Conservation (phyloP, 2,329 filamentous ascomycete species). For the Purpureocillium lavendulum region DNA sequence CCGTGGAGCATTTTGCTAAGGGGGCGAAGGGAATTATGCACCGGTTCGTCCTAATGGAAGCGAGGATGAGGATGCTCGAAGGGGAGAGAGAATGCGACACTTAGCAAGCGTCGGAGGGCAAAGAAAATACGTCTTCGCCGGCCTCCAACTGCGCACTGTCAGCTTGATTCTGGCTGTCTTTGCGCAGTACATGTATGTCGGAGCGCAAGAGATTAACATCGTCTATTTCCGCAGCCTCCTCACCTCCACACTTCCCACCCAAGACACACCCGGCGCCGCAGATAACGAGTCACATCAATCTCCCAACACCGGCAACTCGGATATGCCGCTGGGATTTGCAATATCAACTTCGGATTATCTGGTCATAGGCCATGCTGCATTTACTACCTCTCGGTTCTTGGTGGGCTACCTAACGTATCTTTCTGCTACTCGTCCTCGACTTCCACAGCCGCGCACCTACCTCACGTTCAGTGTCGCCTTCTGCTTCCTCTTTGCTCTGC, state of each 20-base stretch:
- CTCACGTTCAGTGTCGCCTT: conserved; percentile 53
- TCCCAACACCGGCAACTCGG: conserved; percentile 14
- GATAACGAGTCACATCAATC: too few species aligned
- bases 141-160: conserved; percentile 45
- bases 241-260: conserved; percentile 26
- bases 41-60: too few species aligned
- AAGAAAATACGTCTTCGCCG: conserved; percentile 38
- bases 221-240: conserved; percentile 51
- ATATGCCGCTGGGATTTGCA: conserved; percentile 34
- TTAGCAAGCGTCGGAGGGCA: too few species aligned
- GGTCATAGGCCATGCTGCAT: conserved; percentile 63
- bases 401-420: conserved; percentile 57
- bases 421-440: conserved; percentile 35
- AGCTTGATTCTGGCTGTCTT: conserved; percentile 62
- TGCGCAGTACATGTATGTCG: conserved; percentile 73
- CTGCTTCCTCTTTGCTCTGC: conserved; percentile 48
- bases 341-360: conserved; percentile 57
- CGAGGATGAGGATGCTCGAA: too few species aligned
- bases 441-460: conserved; percentile 61
- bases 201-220: conserved; percentile 59
- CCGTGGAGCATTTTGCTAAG: too few species aligned
- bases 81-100: too few species aligned
- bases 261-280: conserved; percentile 17
- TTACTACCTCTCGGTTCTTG: conserved; percentile 65
- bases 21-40: too few species aligned